Percentiles rank a stretch among this genome's conserved stretches.
These are phyloP conservation scores for Pugionium cornutum DNA, from an alignment of 345 rosid genomes.

Conservation along the genomic window DNA sequence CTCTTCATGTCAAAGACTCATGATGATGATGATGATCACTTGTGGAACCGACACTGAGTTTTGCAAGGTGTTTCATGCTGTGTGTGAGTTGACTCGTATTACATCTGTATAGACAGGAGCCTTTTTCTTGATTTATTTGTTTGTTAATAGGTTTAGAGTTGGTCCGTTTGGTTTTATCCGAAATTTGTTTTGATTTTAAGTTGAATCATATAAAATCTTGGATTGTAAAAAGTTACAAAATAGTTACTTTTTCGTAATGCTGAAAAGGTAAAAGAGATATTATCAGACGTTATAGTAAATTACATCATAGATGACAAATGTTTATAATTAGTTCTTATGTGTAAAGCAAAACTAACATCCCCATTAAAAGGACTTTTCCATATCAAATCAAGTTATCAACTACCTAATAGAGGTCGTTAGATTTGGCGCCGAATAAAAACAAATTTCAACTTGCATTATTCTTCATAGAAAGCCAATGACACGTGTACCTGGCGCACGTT, in stretches of 20 bases:
- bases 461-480: neutral
- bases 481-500: too few relatives aligned
- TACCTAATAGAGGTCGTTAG: neutral
- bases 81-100: neutral
- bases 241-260: too few relatives aligned
- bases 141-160: conserved; percentile 22
- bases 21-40: conserved; percentile 27
- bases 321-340: too few relatives aligned
- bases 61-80: conserved; percentile 14
- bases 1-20: conserved; percentile 53
- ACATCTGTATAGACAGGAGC: conserved; percentile 15
- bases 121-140: neutral
- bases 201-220: too few relatives aligned
- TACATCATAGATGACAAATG: too few relatives aligned
- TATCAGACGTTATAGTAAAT: too few relatives aligned
- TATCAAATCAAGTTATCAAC: too few relatives aligned
- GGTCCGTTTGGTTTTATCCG: neutral
- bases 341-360: too few relatives aligned
- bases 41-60: conserved; percentile 25
- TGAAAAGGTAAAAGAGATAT: too few relatives aligned
- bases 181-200: too few relatives aligned
- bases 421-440: conserved; percentile 5
- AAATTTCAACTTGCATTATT: conserved; percentile 6
- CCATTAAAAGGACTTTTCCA: neutral
- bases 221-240: too few relatives aligned